A percentile compares a stretch with the other conserved stretches of the same genome.
phyloP scores from a whole-genome alignment of 208 protist species.

The Leishmania lainsoni region DNA sequence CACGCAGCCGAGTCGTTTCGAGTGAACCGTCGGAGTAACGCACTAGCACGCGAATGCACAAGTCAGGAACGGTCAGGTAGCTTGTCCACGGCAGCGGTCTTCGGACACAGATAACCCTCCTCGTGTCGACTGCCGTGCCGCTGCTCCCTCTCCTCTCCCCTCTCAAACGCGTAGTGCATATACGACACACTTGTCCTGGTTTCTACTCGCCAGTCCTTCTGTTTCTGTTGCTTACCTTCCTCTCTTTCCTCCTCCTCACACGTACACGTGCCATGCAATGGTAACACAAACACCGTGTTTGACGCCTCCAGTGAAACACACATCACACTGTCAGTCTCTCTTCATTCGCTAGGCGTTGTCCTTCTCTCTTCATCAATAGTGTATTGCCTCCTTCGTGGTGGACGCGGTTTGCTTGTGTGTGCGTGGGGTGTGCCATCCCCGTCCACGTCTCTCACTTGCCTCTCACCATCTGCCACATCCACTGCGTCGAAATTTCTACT shows the following conservation, averaged over 20 bases:
- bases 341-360: not conserved
- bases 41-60: not conserved
- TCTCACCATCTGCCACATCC: not conserved
- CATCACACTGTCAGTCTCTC: not conserved
- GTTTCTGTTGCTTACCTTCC: not conserved
- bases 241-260: constrained; percentile 6
- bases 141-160: not conserved
- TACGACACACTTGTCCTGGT: not conserved
- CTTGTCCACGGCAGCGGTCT: not conserved
- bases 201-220: not conserved
- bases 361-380: not conserved
- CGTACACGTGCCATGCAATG: not conserved
- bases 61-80: not conserved
- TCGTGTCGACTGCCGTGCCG: not conserved
- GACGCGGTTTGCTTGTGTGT: not conserved
- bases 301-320: not conserved
- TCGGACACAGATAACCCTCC: not conserved
- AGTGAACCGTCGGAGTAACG: not conserved
- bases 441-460: not conserved
- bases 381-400: not conserved
- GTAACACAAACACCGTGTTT: not conserved
- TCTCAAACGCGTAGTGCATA: not conserved
- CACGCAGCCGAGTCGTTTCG: not conserved
- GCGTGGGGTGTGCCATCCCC: not conserved
- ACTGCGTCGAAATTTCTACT: not conserved